A percentile compares a stretch with the other conserved stretches of the same genome.
Evolutionary conservation across 2,329 filamentous ascomycete species (phyloP).

Genomic region (Verticillium nonalfalfae): DNA sequence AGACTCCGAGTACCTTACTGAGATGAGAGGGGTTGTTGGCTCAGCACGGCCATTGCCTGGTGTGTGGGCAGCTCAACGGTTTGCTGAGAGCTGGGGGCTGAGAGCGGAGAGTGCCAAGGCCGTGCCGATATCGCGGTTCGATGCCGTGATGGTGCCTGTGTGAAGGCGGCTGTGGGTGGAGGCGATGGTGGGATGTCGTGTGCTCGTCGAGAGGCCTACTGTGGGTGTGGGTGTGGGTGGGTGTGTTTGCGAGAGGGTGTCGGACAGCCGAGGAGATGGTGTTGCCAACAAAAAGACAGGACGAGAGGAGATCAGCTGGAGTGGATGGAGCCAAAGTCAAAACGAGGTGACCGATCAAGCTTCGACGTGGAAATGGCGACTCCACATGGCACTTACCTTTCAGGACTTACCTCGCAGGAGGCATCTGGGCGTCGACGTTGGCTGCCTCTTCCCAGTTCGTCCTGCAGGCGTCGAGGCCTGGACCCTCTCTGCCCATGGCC

Average conservation of each 20-base stretch:
- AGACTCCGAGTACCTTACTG: neutral
- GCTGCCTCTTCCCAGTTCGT: neutral
- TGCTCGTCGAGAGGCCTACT: too few relatives aligned
- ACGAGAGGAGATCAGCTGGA: neutral
- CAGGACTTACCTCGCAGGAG: too few relatives aligned
- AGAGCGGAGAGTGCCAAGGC: neutral
- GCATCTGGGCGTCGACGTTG: neutral
- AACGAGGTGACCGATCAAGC: neutral
- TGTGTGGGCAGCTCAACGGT: neutral
- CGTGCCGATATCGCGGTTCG: neutral
- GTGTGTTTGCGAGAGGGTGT: too few relatives aligned
- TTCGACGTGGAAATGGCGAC: neutral
- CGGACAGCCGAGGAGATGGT: neutral
- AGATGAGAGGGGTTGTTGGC: neutral
- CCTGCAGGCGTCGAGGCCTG: neutral
- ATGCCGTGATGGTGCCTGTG: too few relatives aligned
- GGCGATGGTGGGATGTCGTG: too few relatives aligned
- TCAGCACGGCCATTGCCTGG: neutral
- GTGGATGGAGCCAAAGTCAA: neutral
- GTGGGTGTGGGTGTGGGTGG: too few relatives aligned
- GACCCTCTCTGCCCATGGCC: neutral
- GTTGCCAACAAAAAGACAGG: neutral
- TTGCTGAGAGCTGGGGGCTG: neutral
- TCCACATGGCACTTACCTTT: neutral
- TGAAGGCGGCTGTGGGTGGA: too few relatives aligned